Evolutionary conservation across 2,329 filamentous ascomycete species (phyloP).

Genomic region (Calonectria henricotiae): DNA sequence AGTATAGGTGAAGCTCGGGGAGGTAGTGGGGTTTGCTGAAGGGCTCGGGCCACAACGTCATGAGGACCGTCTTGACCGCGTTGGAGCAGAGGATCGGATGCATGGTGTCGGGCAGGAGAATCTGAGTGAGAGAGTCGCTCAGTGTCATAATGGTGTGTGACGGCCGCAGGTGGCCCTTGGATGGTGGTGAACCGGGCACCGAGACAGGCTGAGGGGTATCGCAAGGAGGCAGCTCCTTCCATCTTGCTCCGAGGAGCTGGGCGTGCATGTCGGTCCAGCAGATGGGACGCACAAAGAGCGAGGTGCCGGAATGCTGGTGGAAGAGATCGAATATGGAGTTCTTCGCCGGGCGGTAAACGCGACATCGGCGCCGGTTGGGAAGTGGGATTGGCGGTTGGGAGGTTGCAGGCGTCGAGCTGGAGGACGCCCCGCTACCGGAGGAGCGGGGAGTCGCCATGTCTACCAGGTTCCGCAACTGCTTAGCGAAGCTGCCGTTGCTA

Average conservation of each 20-base stretch:
- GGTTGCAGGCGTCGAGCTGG: conserved; percentile 49
- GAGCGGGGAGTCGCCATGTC: conserved; percentile 51
- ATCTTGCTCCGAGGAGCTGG: conserved; percentile 65
- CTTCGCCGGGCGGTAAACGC: conserved; percentile 61
- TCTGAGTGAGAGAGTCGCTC: conserved; percentile 62
- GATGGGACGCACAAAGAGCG: conserved; percentile 69
- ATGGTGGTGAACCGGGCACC: conserved; percentile 56
- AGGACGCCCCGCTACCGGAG: conserved; percentile 38
- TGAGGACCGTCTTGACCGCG: conserved; percentile 64
- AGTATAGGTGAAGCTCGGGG: conserved; percentile 67
- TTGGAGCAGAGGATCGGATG: conserved; percentile 59
- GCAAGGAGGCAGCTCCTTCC: conserved; percentile 62
- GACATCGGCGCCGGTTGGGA: conserved; percentile 51
- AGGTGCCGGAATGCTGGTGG: conserved; percentile 64
- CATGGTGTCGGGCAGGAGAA: conserved; percentile 58
- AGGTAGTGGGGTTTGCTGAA: conserved; percentile 54
- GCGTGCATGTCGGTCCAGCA: conserved; percentile 72
- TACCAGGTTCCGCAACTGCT: conserved; percentile 54
- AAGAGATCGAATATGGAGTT: conserved; percentile 71
- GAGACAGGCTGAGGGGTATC: conserved; percentile 60
- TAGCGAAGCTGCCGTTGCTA: conserved; percentile 50
- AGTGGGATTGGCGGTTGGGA: conserved; percentile 47
- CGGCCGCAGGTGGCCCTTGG: conserved; percentile 58
- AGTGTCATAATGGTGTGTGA: conserved; percentile 63
- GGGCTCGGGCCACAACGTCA: conserved; percentile 62